Percentiles rank a stretch among this genome's conserved stretches.
phyloP scores from a whole-genome alignment of 1,284 basidiomycete genomes.

The Microstroma glucosiphilum region DNA sequence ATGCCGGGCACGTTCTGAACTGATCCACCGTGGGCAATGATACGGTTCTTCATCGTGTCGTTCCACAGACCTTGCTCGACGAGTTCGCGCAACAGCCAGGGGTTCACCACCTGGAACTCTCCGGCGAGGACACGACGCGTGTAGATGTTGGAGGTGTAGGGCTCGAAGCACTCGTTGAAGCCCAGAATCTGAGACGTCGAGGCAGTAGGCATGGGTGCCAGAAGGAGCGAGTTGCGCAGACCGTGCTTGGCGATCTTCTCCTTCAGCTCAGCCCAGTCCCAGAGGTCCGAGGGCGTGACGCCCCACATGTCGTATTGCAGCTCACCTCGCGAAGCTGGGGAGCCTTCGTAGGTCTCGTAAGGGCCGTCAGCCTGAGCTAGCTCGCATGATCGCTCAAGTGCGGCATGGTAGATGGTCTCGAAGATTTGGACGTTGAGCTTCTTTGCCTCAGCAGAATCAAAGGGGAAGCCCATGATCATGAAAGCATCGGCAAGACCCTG shows the following conservation, averaged over 20 bases:
- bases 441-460: conserved; percentile 82
- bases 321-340: conserved; percentile 78
- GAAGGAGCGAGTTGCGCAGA: conserved; percentile 85
- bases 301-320: conserved; percentile 96
- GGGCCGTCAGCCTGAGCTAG: conserved; percentile 74
- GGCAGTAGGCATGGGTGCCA: conserved; percentile 97
- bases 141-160: conserved; percentile 96
- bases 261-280: conserved; percentile 90
- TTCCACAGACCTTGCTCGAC: conserved; percentile 94
- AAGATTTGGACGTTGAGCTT: conserved; percentile 92
- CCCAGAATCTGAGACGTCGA: conserved; percentile 98
- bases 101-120: conserved; percentile 98
- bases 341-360: conserved; percentile 87
- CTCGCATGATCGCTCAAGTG: conserved; percentile 85
- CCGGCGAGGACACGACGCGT: conserved; percentile 98
- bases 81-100: conserved; percentile 93
- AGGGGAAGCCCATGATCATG: conserved; percentile 93
- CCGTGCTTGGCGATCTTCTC: conserved; percentile 80
- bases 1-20: conserved; percentile 60
- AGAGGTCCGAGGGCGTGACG: conserved; percentile 81
- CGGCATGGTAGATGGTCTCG: conserved; percentile 97
- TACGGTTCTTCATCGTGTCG: conserved; percentile 98
- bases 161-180: conserved; percentile 97
- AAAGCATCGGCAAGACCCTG: conserved; percentile 98
- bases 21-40: conserved; percentile 91